Conservation (phyloP, 2,329 filamentous ascomycete genomes). For the Aquanectria penicillioides region DNA sequence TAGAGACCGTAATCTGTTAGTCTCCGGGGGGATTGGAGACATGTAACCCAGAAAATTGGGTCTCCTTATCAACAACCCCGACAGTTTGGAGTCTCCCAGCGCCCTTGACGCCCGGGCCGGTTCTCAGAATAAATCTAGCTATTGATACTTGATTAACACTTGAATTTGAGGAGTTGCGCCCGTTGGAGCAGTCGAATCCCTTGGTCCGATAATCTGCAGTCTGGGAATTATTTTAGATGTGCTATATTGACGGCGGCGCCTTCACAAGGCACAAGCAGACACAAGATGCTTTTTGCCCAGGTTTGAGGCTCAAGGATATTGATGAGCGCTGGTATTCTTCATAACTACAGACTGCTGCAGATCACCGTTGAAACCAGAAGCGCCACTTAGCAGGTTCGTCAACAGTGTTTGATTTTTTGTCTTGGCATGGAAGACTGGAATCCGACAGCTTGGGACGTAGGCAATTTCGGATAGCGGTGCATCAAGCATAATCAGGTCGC, state of each 20-base stretch:
- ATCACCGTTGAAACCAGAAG: neutral
- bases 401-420: neutral
- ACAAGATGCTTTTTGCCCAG: no score
- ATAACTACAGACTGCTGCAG: no score
- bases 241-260: no score
- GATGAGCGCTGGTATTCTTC: no score
- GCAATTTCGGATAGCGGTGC: no score
- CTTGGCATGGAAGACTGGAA: neutral
- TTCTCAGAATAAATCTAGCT: no score
- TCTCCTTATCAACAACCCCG: constrained; percentile 9
- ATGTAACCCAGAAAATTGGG: neutral
- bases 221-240: no score
- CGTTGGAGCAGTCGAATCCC: neutral
- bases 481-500: constrained; percentile 3
- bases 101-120: constrained; percentile 13
- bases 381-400: neutral
- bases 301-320: no score
- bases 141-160: neutral
- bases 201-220: no score
- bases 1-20: neutral
- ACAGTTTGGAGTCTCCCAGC: neutral
- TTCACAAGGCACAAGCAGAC: no score
- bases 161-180: neutral
- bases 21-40: neutral
- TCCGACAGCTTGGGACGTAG: neutral